Evolutionary conservation across 331 rosid genomes (phyloP), one percentile per base, ranked within the genome.

Genomic region (Quercus tomentella): DNA sequence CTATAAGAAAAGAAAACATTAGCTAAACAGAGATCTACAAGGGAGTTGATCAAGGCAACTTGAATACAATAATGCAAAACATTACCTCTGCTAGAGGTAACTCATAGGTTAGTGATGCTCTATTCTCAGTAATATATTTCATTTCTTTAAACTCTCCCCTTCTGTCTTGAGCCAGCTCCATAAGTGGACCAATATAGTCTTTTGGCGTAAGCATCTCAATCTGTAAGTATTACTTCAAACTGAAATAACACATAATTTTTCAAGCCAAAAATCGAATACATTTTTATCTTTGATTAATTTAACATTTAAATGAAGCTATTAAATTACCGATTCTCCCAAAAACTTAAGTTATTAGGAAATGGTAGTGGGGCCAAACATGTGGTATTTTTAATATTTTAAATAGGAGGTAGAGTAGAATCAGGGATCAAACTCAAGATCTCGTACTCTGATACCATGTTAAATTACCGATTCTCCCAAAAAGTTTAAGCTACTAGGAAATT

Each of bases 141-240:
- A 94, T 90, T 83, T 94, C 98, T 78, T 89, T 86, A 80, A 92
- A 89, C 83, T 73, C 86, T 68, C 92, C 98, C 84, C 98, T 90
- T 82, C 97, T 89, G 18, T 94, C 98, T 85, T 92, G 98, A 51
- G 90, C 94, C 76, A 94, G 86, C 82, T 94, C 98, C 97, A 94
- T 94, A 55, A 94, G 90, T 0, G 97, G 51, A 76, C 96, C 98
- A 76, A 92, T 94, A 85, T 92, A 89, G 57, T 92, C 98, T 70
- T 94, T 92, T 4, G 98, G 97, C 4, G 91, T 87, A 81, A 94
- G 97, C 97, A 92, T 78, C 86, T 94, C 97, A 85, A 94, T 92
- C 97, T 92, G 83, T 74, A 70, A 70, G 30, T 28, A 82, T 76
- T 43, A 85, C 18, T 72, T 74, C 74, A 76, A 43, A 81, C 72